A percentile compares a stretch with the other conserved stretches of the same genome.
Evolutionary conservation across 1,284 basidiomycete genomes (phyloP).

Genomic region (Meira miltonrushii): DNA sequence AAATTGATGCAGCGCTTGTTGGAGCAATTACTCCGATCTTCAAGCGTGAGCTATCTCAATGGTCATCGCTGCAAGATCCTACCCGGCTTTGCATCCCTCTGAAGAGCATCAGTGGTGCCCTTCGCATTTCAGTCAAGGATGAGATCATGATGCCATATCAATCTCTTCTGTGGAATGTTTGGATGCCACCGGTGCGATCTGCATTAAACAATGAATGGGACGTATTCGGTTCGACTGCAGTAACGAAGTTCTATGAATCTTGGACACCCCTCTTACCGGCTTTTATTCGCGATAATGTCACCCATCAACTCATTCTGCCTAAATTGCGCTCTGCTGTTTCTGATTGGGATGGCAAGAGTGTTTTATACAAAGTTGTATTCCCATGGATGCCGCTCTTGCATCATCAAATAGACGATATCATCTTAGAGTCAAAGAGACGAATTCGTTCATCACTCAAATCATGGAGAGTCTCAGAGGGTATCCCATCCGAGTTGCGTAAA

Average conservation of each 20-base stretch:
- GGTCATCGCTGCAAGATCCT: conserved; percentile 71
- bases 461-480: conserved; percentile 58
- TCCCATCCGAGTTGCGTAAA: conserved; percentile 18
- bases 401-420: conserved; percentile 65
- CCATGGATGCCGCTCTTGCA: conserved; percentile 86
- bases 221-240: conserved; percentile 66
- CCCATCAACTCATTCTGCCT: conserved; percentile 90
- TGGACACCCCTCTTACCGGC: conserved; percentile 81
- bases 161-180: conserved; percentile 84
- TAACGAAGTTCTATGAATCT: conserved; percentile 74
- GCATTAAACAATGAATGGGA: conserved; percentile 77
- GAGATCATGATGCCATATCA: conserved; percentile 86
- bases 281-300: conserved; percentile 88
- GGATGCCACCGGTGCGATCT: conserved; percentile 88
- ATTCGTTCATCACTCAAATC: conserved; percentile 70
- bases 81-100: conserved; percentile 60
- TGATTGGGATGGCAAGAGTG: conserved; percentile 59
- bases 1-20: conserved; percentile 77
- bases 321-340: conserved; percentile 79
- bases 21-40: conserved; percentile 77
- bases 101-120: conserved; percentile 64
- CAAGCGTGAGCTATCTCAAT: conserved; percentile 63
- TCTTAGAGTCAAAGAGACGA: conserved; percentile 79
- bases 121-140: conserved; percentile 57
- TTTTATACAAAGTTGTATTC: conserved; percentile 75